Evolutionary conservation across 345 rosid species (phyloP), one percentile per base, ranked within the genome.

Genomic region (Linum trigynum): DNA sequence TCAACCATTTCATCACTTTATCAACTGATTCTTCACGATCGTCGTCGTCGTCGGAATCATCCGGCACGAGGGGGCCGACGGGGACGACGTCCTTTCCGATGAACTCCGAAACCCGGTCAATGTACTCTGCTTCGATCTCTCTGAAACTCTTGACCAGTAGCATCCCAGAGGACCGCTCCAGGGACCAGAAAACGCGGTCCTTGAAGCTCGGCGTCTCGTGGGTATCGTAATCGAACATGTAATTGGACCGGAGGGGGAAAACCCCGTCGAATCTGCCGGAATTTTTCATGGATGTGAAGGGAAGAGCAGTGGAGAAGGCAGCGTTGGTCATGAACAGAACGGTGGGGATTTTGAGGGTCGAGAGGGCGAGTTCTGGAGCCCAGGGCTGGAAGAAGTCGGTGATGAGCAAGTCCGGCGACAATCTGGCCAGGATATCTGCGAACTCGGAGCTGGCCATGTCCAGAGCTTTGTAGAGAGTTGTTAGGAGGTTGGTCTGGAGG

Each of bases 401-500:
- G 53, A 48, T 48, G 53, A 48, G 53, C 11, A 48, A 9, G 63
- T 80, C 71, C 0, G 83, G 84, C 2, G 17, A 61, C 3, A 76
- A 41, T 5, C 6, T 16, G 41, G 61, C 37, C 48, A 77, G 36
- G 14, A 78, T 70, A 1, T 39, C 7, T 17, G 68, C 43, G 57
- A 83, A 79, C 39, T 16, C 17, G 0, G 67, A 69, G 15, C 69
- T 51, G 0, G 83, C 55, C 75, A 64, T 10, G 66, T 78, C 80
- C 9, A 78, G 65, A 45, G 83, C 78, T 17, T n/a, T 32, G 37
- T 63, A 69, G 11, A 83, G 80, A 38, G 74, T 64, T 10, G 60
- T 23, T 68, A 73, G 67, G 62, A 83, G 79, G 53, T 74, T 78
- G 14, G 62, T 71, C 0, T 79, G 78, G 16, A 78, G 64, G 45